Evolutionary conservation across 108 stramenopile genomes (phyloP).

Genomic region (Cyclotella cryptica): DNA sequence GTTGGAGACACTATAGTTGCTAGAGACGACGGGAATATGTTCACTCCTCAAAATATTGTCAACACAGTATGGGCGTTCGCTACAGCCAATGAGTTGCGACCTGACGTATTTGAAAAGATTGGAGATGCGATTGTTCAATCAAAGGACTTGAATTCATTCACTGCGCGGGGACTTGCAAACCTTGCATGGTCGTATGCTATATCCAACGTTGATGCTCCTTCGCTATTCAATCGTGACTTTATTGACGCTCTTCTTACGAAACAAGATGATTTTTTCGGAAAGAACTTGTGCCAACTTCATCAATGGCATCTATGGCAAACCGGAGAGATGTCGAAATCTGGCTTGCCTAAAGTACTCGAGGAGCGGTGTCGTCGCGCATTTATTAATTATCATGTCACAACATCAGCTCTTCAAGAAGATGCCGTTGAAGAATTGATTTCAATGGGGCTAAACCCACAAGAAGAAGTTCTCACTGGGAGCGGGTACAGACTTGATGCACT

Average conservation of each 20-base stretch:
- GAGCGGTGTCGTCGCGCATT: conserved; percentile 3
- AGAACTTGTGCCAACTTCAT: not conserved
- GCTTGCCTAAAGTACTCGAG: not conserved
- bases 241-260: not conserved
- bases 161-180: conserved; percentile 4
- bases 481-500: conserved; percentile 23
- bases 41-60: not conserved
- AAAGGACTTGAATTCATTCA: conserved; percentile 1
- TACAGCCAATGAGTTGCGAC: not conserved
- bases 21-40: not conserved
- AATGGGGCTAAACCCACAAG: conserved; percentile 16
- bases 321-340: not conserved
- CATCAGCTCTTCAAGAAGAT: conserved; percentile 19
- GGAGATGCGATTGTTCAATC: not conserved
- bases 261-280: not conserved
- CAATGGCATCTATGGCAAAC: conserved; percentile 36
- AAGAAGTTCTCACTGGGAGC: conserved; percentile 19
- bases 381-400: not conserved
- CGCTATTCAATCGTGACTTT: not conserved
- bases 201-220: not conserved
- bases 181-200: not conserved
- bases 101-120: not conserved
- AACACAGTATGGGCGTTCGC: conserved; percentile 14
- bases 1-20: conserved; percentile 1
- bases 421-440: not conserved